Evolutionary conservation across 257 asterid genomes (phyloP), one percentile per base, ranked within the genome.

Genomic region (Osmanthus fragrans): DNA sequence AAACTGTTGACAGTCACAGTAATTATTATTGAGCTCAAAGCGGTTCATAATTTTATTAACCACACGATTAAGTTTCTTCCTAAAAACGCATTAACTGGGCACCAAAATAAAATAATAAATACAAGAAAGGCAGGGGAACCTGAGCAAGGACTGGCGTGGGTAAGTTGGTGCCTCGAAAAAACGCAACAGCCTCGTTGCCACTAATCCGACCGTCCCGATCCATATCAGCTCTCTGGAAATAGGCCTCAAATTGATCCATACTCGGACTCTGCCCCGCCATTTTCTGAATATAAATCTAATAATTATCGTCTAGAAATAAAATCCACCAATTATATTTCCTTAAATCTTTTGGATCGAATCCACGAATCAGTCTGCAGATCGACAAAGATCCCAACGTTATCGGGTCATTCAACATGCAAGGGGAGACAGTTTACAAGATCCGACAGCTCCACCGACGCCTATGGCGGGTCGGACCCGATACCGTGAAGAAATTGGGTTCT

Each of bases 131-230:
- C 27, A 34, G 32, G 23, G 29, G 71, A n/a, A 94, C 99, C 99
- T 94, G 96, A 64, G 99, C 97, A 76, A 94, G 97, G 77, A 94
- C 96, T 75, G 71, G 97, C 84, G 84, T 84, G 82, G 97, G 91
- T 80, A 94, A 87, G 85, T 89, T 92, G 67, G 94, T 80, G 45
- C 88, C 96, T 76, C 86, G 92, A 81, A 94, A 91, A 84, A 94
- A 94, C 71, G 90, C 72, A 84, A 91, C 94, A 60, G 99, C 99
- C 91, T 94, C 97, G 56, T 4, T 82, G 72, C 99, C 97, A 80
- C 95, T 94, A 81, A 94, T 83, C 84, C 96, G 93, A 56, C 99
- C 99, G 74, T 94, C 99, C 76, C 90, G 97, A 91, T 94, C 97
- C 91, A 89, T 78, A 86, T 94, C 99, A 30, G 97, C 97, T 80